These are phyloP conservation scores for Schwanniomyces vanrijiae DNA, from an alignment of 805 yeast genomes.

Conservation along the genomic window DNA sequence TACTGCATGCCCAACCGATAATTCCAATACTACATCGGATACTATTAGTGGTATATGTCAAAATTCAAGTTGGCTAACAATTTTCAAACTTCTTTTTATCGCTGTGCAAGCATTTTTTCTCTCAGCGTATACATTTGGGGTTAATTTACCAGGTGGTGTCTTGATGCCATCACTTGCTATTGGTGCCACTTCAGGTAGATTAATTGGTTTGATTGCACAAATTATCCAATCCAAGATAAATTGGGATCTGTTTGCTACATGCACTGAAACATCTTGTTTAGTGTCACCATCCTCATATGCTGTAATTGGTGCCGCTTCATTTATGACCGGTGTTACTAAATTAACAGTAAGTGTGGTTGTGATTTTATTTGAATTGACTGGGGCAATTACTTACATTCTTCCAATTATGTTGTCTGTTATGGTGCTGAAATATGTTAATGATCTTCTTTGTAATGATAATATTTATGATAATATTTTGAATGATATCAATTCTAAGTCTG, in stretches of 20 bases:
- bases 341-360: constrained; percentile 81
- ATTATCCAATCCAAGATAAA: constrained; percentile 41
- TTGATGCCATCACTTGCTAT: constrained; percentile 62
- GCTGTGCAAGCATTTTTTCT: constrained; percentile 54
- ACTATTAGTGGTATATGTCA: constrained; percentile 34
- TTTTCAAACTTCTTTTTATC: constrained; percentile 35
- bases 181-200: constrained; percentile 61
- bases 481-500: background rate
- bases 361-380: constrained; percentile 78
- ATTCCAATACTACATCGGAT: constrained; percentile 15
- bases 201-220: constrained; percentile 54
- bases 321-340: constrained; percentile 77
- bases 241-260: constrained; percentile 34
- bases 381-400: constrained; percentile 78
- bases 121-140: constrained; percentile 70
- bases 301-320: constrained; percentile 84
- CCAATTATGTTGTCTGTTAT: constrained; percentile 87
- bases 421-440: constrained; percentile 71
- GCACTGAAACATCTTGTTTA: constrained; percentile 50
- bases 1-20: constrained; percentile 55
- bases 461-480: constrained; percentile 55
- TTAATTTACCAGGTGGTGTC: constrained; percentile 67
- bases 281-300: constrained; percentile 88
- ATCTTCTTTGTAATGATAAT: constrained; percentile 55
- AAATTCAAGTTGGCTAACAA: constrained; percentile 22